Percentiles rank a stretch among this genome's conserved stretches.
phyloP scores from a whole-genome alignment of 2,329 filamentous ascomycete genomes.

The Bipolaris oryzae region DNA sequence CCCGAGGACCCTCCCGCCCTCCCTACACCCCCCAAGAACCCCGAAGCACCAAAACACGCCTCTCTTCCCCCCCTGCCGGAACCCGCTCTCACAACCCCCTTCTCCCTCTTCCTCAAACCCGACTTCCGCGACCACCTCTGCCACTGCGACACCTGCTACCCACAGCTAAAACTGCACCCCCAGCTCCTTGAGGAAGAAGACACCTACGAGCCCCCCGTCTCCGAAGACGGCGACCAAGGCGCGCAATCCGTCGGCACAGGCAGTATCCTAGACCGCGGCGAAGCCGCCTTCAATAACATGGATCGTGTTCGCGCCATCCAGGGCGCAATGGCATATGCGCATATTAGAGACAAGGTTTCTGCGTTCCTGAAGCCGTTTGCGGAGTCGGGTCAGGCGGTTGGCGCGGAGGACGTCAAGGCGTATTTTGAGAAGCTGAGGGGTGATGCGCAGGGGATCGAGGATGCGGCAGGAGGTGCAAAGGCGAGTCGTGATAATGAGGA shows the following conservation, averaged over 20 bases:
- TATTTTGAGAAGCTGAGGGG: slow-evolving; percentile 95
- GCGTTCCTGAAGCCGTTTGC: slow-evolving; percentile 93
- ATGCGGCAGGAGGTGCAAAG: slow-evolving; percentile 41
- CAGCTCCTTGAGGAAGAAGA: slow-evolving; percentile 95
- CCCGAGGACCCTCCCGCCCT: slow-evolving; percentile 31
- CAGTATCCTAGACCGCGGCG: slow-evolving; percentile 86
- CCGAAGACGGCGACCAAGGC: slow-evolving; percentile 58
- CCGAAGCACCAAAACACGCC: slow-evolving; percentile 63
- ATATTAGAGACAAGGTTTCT: slow-evolving; percentile 94
- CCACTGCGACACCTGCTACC: slow-evolving; percentile 81
- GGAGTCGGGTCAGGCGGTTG: slow-evolving; percentile 84
- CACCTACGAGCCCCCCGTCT: slow-evolving; percentile 88
- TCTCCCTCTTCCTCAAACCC: slow-evolving; percentile 83
- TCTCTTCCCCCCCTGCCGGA: slow-evolving; percentile 62
- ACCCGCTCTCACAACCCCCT: slow-evolving; percentile 59
- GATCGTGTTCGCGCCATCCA: slow-evolving; percentile 92
- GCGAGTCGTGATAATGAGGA: slow-evolving; percentile 30
- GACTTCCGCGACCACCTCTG: slow-evolving; percentile 84
- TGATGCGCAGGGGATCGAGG: slow-evolving; percentile 73
- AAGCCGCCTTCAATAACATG: slow-evolving; percentile 88
- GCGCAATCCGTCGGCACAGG: slow-evolving; percentile 70
- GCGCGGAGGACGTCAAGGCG: slow-evolving; percentile 92
- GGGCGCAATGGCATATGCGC: slow-evolving; percentile 97
- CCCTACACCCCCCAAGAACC: slow-evolving; percentile 39
- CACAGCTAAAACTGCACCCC: slow-evolving; percentile 69